phyloP scores from a whole-genome alignment of 1,284 basidiomycete genomes.

The Pyrrhoderma lamaoense region DNA sequence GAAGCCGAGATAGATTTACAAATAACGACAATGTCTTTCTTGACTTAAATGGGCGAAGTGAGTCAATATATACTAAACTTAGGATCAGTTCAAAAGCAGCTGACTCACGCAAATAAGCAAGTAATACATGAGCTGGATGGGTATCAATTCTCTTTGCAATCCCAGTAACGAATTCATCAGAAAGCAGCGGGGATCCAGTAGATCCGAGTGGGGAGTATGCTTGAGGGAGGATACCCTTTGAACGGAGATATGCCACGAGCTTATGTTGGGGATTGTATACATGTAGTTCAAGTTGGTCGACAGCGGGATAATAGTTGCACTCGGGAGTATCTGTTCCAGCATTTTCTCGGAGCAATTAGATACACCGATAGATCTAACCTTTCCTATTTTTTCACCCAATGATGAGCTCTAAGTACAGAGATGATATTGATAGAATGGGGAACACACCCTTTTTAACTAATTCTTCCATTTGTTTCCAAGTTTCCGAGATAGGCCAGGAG shows the following conservation, averaged over 20 bases:
- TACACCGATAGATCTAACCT: slow-evolving; percentile 37
- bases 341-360: slow-evolving; percentile 64
- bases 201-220: slow-evolving; percentile 71
- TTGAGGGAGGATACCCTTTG: slow-evolving; percentile 60
- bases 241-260: slow-evolving; percentile 50
- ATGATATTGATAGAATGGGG: background rate
- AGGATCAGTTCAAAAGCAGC: too few species aligned
- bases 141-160: slow-evolving; percentile 50
- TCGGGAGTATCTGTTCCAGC: slow-evolving; percentile 51
- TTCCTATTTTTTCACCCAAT: slow-evolving; percentile 1
- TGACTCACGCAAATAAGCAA: slow-evolving; percentile 37
- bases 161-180: slow-evolving; percentile 44
- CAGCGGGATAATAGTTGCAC: slow-evolving; percentile 64
- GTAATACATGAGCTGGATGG: slow-evolving; percentile 48
- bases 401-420: slow-evolving; percentile 18
- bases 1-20: slow-evolving; percentile 72
- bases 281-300: slow-evolving; percentile 72
- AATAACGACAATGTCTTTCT: slow-evolving; percentile 58
- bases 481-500: slow-evolving; percentile 32
- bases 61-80: background rate
- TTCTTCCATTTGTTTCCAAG: slow-evolving; percentile 76
- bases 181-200: slow-evolving; percentile 12
- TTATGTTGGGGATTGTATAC: slow-evolving; percentile 63
- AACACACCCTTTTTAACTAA: slow-evolving; percentile 51
- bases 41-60: slow-evolving; percentile 33